Evolutionary conservation across 306 rosid genomes (phyloP), one percentile per base, ranked within the genome.

Genomic region (Psophocarpus tetragonolobus): DNA sequence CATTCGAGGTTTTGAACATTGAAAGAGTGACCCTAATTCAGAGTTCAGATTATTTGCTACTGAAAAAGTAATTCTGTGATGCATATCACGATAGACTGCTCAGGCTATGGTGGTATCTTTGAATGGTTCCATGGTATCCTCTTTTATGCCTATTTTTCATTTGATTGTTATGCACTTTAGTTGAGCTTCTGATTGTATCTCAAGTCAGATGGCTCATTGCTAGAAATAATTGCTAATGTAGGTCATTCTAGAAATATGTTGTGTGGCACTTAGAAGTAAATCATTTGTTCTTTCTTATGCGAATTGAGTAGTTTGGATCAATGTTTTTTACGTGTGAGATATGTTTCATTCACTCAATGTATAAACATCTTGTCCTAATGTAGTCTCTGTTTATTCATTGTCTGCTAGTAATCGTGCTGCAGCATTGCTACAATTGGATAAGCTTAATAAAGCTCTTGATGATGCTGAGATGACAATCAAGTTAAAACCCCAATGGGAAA

Each of bases 401-500:
- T 83, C 61, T 79, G 57, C 48, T 92, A 96, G 99, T 84, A 96
- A 96, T 39, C 98, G 99, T 47, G 99, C 98, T 78, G 99, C 98
- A 54, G 99, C 99, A 17, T 90, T 96, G 87, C 90, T 96, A 38
- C 98, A 93, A 21, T 87, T 96, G 85, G 99, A 87, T 61, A 96
- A 92, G 90, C 96, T 96, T 58, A 91, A 68, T 76, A 96, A 91
- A 88, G 99, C 99, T 30, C 98, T 96, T 61, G 97, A 86, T 62
- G 99, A 96, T 80, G 97, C 99, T 41, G 99, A 96, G 82, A 92
- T 86, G 82, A 91, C 99, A 27, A 88, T 96, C 74, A 81, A 77
- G 63, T 85, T 96, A 82, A 93, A 89, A 76, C 99, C 98, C 27
- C 86, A 91, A 84, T 96, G 99, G 99, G 99, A 96, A 82, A 96